A percentile compares a stretch with the other conserved stretches of the same genome.
phyloP scores from a whole-genome alignment of 495 filamentous ascomycete genomes.

The Tuber brumale region DNA sequence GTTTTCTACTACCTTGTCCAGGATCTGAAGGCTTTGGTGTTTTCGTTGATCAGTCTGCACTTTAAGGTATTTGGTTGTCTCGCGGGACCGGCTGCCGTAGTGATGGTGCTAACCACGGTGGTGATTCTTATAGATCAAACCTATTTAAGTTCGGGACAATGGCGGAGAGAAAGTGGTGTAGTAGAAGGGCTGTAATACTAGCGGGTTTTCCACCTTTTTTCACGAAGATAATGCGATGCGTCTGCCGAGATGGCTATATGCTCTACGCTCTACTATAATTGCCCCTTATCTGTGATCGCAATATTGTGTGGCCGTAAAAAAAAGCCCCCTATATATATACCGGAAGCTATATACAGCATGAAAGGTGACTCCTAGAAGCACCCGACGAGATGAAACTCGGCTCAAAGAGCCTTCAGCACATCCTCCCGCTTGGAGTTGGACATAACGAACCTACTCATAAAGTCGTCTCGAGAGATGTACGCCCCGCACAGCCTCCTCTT shows the following conservation, averaged over 20 bases:
- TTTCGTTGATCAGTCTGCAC: conserved; percentile 91
- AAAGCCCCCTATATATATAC: background rate
- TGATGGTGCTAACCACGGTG: background rate
- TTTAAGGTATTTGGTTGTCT: conserved; percentile 66
- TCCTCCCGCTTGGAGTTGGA: conserved; percentile 57
- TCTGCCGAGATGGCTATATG: background rate
- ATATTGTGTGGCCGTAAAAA: background rate
- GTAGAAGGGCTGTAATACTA: conserved; percentile 1
- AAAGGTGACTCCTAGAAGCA: background rate
- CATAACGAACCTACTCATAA: conserved; percentile 66
- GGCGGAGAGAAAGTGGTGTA: background rate
- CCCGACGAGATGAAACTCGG: background rate
- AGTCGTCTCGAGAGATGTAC: conserved; percentile 80
- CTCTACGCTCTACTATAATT: background rate
- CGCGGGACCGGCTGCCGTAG: conserved; percentile 1
- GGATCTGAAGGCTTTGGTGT: conserved; percentile 93
- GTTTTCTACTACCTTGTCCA: conserved; percentile 99
- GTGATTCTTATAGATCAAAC: conserved; percentile 58
- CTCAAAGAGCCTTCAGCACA: conserved; percentile 45
- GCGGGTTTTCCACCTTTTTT: background rate
- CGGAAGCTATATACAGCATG: background rate
- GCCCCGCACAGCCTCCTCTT: conserved; percentile 79
- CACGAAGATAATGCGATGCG: background rate
- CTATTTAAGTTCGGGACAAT: conserved; percentile 52
- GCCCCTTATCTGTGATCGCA: background rate